Evolutionary conservation across 371 early-diverging fungal genomes (phyloP), one percentile per base, ranked within the genome.

Genomic region (Cokeromyces recurvatus): DNA sequence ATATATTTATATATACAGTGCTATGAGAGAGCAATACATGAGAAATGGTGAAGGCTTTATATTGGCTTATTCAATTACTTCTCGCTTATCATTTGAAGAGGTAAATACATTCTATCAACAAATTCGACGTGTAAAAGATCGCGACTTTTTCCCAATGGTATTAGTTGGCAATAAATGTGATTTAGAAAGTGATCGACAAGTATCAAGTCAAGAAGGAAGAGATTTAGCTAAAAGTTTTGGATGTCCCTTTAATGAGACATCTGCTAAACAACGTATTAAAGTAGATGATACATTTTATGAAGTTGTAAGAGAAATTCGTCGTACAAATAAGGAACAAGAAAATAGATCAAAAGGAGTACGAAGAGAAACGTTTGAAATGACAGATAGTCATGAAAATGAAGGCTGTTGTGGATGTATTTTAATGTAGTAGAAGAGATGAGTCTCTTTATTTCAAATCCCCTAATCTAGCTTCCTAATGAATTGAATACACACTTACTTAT

Each of bases 31-130:
- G 48, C 79, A 89, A 59, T 91, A 91, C 54, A 91, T 91, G 81
- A 82, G 91, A 38, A 76, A 82, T 22, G 94, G 95, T 5, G 87
- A 95, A 60, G 92, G 94, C 4, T 94, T 94, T 59, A 64, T 94
- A 34, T 57, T 86, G 5, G 85, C 86, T 2, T 92, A 90, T 62
- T 77, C 84, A 48, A 86, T 94, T 59, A 87, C 85, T 32, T 79
- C 84, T 20, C 77, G 82, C 10, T 60, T 73, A 34, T 84, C 90
- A 37, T 89, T 92, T 59, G 85, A 88, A 39, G 92, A 94, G 69
- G 87, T 91, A 39, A 68, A 78, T 29, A 74, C 79, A 1, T 88
- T 90, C 46, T 77, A 83, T 54, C 77, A 86, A 47, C 87, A 89
- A 53, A 90, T 94, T 42, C 64, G 84, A 44, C 77, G 87, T 29